Percentiles rank a stretch among this genome's conserved stretches.
These are phyloP conservation scores for Thecaphora frezii DNA, from an alignment of 1,284 basidiomycete genomes.

Conservation along the genomic window DNA sequence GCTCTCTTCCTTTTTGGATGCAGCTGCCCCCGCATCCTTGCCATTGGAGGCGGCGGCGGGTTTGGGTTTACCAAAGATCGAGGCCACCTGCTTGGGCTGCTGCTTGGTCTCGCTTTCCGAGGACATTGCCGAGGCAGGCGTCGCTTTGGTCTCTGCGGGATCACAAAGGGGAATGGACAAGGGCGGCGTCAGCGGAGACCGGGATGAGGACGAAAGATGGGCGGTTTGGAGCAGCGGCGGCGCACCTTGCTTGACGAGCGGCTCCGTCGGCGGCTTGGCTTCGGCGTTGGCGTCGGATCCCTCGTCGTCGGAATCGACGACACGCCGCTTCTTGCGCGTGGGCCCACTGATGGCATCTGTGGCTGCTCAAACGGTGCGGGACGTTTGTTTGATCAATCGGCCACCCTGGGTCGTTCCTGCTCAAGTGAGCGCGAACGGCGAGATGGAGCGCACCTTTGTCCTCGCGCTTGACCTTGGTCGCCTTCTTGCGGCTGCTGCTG, in stretches of 20 bases:
- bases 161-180: too few species aligned
- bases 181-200: too few species aligned
- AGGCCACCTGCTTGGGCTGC: conserved; percentile 9
- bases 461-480: too few species aligned
- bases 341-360: not conserved
- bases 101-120: not conserved
- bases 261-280: too few species aligned
- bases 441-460: too few species aligned
- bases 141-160: conserved; percentile 5
- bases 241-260: not conserved
- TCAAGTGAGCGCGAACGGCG: too few species aligned
- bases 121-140: not conserved
- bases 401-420: too few species aligned
- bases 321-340: conserved; percentile 44
- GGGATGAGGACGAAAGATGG: too few species aligned
- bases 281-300: not conserved
- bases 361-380: too few species aligned
- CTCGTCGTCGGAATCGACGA: conserved; percentile 59
- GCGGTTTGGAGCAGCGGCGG: too few species aligned
- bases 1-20: conserved; percentile 6
- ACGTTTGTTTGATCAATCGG: too few species aligned
- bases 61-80: conserved; percentile 17
- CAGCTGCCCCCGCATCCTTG: conserved; percentile 36
- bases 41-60: conserved; percentile 7
- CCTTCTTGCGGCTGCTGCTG: too few species aligned